These are phyloP conservation scores for Prunus yedoensis DNA, from an alignment of 331 rosid species.

Conservation along the genomic window DNA sequence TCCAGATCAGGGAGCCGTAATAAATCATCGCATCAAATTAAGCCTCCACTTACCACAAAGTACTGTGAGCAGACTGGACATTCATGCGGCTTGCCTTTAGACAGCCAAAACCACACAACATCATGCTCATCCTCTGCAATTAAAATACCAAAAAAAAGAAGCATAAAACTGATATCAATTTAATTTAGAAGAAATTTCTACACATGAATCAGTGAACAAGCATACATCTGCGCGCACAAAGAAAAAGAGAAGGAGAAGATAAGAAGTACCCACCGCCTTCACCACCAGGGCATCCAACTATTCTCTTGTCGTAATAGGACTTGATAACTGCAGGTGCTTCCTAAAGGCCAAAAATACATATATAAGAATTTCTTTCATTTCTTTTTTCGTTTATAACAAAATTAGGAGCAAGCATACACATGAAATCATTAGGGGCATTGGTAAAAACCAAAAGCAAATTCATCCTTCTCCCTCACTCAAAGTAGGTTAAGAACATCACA, in stretches of 20 bases:
- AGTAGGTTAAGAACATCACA: background rate
- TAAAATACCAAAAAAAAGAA: conserved; percentile 24
- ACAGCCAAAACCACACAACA: conserved; percentile 96
- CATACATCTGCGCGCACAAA: background rate
- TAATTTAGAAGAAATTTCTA: background rate
- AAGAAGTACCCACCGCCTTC: conserved; percentile 67
- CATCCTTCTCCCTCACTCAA: background rate
- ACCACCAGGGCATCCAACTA: conserved; percentile 95
- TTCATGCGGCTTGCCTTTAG: conserved; percentile 75
- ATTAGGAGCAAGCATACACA: background rate
- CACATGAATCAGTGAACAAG: conserved; percentile 4
- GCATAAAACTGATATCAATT: background rate
- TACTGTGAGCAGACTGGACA: conserved; percentile 85
- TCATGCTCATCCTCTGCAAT: conserved; percentile 91
- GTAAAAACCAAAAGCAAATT: background rate
- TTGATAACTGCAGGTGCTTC: conserved; percentile 74
- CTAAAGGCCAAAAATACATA: conserved; percentile 38
- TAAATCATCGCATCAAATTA: conserved; percentile 7
- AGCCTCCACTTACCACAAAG: conserved; percentile 62
- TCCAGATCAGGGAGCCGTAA: background rate
- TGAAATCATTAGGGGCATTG: conserved; percentile 6
- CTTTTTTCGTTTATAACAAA: background rate
- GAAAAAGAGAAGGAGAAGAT: conserved; percentile 14
- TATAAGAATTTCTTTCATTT: background rate
- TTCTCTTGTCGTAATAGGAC: conserved; percentile 79